Conservation (phyloP, 306 rosid genomes). For the Prunus dulcis region DNA sequence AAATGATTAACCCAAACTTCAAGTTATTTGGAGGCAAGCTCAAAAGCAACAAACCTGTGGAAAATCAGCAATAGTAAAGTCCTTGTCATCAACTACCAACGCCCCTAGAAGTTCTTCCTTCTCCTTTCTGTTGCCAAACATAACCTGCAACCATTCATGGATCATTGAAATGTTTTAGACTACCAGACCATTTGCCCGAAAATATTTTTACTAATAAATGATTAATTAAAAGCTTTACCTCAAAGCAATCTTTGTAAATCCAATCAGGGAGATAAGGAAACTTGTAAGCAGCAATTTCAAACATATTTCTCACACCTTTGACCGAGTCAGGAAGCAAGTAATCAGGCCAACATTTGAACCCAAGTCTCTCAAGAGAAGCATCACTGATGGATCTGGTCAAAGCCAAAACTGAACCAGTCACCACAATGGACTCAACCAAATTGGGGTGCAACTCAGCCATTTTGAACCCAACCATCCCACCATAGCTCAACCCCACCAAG, state of each 20-base stretch:
- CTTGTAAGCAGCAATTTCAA: conserved; percentile 20
- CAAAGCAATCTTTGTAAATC: conserved; percentile 25
- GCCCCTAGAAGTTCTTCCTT: conserved; percentile 33
- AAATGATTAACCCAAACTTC: too few relatives aligned
- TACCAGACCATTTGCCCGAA: background rate
- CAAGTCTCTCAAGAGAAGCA: conserved; percentile 26
- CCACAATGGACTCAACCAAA: conserved; percentile 40
- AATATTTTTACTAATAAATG: too few relatives aligned
- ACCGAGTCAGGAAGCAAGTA: conserved; percentile 32
- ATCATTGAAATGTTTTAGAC: background rate
- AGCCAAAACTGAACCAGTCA: conserved; percentile 28
- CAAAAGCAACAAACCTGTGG: conserved; percentile 23
- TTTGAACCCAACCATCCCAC: conserved; percentile 46
- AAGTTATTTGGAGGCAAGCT: too few relatives aligned
- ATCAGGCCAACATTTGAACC: conserved; percentile 30
- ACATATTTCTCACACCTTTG: conserved; percentile 12
- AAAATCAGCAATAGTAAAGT: conserved; percentile 1
- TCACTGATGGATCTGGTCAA: conserved; percentile 23
- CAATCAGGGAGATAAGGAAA: conserved; percentile 28
- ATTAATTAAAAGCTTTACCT: conserved; percentile 6
- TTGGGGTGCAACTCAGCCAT: conserved; percentile 37
- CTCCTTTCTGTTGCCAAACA: conserved; percentile 31
- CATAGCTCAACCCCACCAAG: conserved; percentile 41
- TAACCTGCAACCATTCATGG: conserved; percentile 24
- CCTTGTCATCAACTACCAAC: conserved; percentile 21